Base-by-base conservation (phyloP, 2,329 filamentous ascomycete genomes). In the Blastomyces percursus region DNA sequence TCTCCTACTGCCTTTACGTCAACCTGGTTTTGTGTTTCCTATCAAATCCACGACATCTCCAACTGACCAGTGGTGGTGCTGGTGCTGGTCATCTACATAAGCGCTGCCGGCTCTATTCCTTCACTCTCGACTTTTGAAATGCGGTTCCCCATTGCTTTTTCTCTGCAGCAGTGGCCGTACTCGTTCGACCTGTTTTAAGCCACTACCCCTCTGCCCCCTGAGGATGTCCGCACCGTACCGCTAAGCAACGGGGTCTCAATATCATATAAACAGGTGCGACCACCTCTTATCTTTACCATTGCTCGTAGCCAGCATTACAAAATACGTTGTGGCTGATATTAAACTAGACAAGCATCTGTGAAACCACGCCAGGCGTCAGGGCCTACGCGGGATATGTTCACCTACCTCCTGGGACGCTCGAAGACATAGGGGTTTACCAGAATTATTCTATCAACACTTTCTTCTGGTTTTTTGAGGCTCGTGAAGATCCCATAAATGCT, bases 391-490 rank as follows among this genome's bases (percentile, higher is more conserved):
- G 84, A 42, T 86, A 85, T 65, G 80, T 86, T 16, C 79, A 82
- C 70, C 76, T 86, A 3, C 81, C 82, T 1, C 77, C 79, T 2
- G 76, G 75, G 35, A 73, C 77, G 1, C 66, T 77, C 54, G 66
- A 71, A 38, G 71, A 80, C 57, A 66, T 76, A 4, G 66, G 70
- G 42, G 73, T 76, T 32, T 67, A 73, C 44, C 82, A 84, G 66
- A 71, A 82, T 62, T 84, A 84, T 66, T 76, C 80, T 1, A 84
- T 85, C 66, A 84, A 85, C 68, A 85, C 82, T 59, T 87, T 86
- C 72, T 87, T 86, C 72, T 85, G 84, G 82, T 86, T 85, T 69
- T 82, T 86, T 67, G 83, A 86, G 67, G 77, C 84, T 7, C 76
- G 82, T 8, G 76, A 81, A 60, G 75, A 79, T 66, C 77, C 83